A percentile compares a stretch with the other conserved stretches of the same genome.
phyloP scores from a whole-genome alignment of 176 grass and related monocot genomes.

The Elaeis guineensis region DNA sequence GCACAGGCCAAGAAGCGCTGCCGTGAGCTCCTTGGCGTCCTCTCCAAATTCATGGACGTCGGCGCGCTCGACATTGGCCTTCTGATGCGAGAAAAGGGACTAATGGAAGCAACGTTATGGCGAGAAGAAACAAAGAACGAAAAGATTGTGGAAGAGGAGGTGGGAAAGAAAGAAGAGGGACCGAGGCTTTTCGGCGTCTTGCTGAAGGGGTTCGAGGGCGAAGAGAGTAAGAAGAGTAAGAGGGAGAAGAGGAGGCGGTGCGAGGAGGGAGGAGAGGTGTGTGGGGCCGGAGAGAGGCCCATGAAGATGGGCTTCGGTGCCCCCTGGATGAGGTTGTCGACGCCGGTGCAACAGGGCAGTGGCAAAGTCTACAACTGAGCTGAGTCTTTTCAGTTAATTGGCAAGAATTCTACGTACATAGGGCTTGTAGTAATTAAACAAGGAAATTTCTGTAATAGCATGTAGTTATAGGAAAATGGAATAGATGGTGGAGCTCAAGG shows the following conservation, averaged over 20 bases:
- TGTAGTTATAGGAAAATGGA: too few species aligned
- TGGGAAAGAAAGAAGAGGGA: slow-evolving; percentile 5
- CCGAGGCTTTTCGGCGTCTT: slow-evolving; percentile 71
- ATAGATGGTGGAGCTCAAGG: too few species aligned
- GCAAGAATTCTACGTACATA: too few species aligned
- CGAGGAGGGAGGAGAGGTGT: slow-evolving; percentile 22
- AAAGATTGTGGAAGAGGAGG: background rate
- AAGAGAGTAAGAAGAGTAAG: slow-evolving; percentile 9
- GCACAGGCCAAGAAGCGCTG: slow-evolving; percentile 42
- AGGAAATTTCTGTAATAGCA: too few species aligned
- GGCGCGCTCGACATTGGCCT: slow-evolving; percentile 35
- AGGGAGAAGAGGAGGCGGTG: slow-evolving; percentile 32
- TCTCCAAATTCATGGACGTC: slow-evolving; percentile 70
- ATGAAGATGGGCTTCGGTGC: slow-evolving; percentile 51
- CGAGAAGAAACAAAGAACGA: background rate
- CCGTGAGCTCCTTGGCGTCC: slow-evolving; percentile 57
- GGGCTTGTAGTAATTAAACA: too few species aligned
- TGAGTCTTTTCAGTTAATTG: background rate
- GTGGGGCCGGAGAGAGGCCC: slow-evolving; percentile 27
- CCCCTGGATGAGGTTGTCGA: slow-evolving; percentile 43
- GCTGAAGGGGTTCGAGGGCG: slow-evolving; percentile 19
- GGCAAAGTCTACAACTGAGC: slow-evolving; percentile 17
- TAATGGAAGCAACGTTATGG: background rate
- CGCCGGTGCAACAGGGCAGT: slow-evolving; percentile 22
- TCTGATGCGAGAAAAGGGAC: slow-evolving; percentile 35